These are phyloP conservation scores for Parascedosporium putredinis DNA, from an alignment of 2,329 filamentous ascomycete species.

Conservation along the genomic window DNA sequence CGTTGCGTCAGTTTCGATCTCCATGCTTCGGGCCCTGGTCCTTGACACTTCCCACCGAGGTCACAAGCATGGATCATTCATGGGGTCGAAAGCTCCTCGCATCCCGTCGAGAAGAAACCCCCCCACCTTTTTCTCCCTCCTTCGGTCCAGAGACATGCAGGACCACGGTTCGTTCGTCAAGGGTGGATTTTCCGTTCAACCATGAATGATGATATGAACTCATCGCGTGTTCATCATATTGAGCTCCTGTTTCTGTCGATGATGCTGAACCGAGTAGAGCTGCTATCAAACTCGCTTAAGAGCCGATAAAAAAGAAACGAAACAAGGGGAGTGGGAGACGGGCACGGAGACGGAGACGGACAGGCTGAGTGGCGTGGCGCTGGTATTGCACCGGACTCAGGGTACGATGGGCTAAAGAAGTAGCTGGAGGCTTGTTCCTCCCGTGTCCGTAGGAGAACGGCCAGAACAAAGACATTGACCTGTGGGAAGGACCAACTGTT, in stretches of 20 bases:
- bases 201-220: too few species aligned
- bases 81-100: conserved; percentile 2
- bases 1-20: conserved; percentile 9
- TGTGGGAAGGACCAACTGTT: too few species aligned
- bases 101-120: not conserved
- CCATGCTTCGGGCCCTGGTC: conserved; percentile 8
- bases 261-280: not conserved
- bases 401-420: too few species aligned
- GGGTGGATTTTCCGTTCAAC: not conserved
- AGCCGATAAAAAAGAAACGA: not conserved
- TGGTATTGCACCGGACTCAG: not conserved
- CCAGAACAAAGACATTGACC: too few species aligned
- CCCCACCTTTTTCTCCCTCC: too few species aligned
- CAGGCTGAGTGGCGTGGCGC: not conserved
- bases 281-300: not conserved
- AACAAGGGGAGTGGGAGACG: not conserved
- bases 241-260: not conserved
- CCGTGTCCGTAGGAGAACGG: too few species aligned
- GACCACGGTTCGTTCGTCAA: not conserved
- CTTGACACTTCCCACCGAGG: conserved; percentile 5
- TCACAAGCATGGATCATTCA: conserved; percentile 4
- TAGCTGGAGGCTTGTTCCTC: too few species aligned
- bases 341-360: not conserved
- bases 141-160: not conserved
- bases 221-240: too few species aligned